Percentiles rank a stretch among this genome's conserved stretches.
Conservation (phyloP, 2,329 filamentous ascomycete species). For the Penicillium sp. region DNA sequence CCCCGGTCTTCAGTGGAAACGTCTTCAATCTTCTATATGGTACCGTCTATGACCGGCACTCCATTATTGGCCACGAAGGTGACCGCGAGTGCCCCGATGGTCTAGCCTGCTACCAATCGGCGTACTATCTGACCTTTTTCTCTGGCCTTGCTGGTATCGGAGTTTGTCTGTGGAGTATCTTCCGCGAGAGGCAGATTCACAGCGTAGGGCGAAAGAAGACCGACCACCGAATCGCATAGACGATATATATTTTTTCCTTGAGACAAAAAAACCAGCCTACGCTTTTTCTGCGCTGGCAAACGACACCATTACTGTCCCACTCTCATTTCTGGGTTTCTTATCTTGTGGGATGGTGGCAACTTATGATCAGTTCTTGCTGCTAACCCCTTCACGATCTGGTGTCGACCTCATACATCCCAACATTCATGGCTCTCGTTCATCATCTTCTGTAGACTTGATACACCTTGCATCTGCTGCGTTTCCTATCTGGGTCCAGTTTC, state of each 20-base stretch:
- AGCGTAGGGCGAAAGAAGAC: slow-evolving; percentile 29
- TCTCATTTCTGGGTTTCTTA: not conserved
- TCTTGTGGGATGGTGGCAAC: not conserved
- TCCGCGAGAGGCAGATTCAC: slow-evolving; percentile 41
- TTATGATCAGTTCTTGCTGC: slow-evolving; percentile 13
- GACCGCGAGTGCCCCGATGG: slow-evolving; percentile 77
- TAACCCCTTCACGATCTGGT: slow-evolving; percentile 6
- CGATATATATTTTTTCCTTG: not conserved
- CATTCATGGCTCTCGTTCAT: slow-evolving; percentile 1
- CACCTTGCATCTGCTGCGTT: slow-evolving; percentile 10
- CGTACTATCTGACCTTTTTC: slow-evolving; percentile 76
- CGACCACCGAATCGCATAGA: slow-evolving; percentile 37
- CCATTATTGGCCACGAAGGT: slow-evolving; percentile 66
- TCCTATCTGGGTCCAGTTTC: not conserved
- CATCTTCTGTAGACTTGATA: slow-evolving; percentile 18
- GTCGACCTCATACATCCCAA: slow-evolving; percentile 7
- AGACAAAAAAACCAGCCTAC: not conserved
- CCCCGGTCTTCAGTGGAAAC: slow-evolving; percentile 84
- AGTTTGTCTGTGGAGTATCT: slow-evolving; percentile 63
- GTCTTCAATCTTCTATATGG: slow-evolving; percentile 94
- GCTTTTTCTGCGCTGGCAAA: not conserved
- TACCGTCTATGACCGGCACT: slow-evolving; percentile 77
- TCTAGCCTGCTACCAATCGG: slow-evolving; percentile 74
- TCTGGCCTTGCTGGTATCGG: slow-evolving; percentile 70
- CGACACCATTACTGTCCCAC: too few relatives aligned